Evolutionary conservation across 1,139 yeast species (phyloP).

Genomic region (Blastobotrys serpentis): DNA sequence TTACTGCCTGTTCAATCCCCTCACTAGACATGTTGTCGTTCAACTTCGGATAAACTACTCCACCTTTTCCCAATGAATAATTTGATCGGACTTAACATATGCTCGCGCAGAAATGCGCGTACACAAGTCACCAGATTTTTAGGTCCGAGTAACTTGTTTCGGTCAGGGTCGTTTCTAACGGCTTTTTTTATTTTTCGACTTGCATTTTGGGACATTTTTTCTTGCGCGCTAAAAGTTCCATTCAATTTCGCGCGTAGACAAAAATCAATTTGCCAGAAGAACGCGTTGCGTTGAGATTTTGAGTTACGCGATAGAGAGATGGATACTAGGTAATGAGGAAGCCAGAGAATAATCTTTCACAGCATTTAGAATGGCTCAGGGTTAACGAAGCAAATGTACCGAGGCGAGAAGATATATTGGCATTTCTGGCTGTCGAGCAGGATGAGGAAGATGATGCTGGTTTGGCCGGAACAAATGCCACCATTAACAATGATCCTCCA

Average conservation of each 20-base stretch:
- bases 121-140: neutral
- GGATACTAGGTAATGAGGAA: slow-evolving; percentile 10
- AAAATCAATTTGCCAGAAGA: neutral
- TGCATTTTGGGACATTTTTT: too few species aligned
- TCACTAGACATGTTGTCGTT: slow-evolving; percentile 15
- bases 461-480: neutral
- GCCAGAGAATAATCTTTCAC: slow-evolving; percentile 15
- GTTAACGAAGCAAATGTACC: slow-evolving; percentile 5
- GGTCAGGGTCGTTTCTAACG: too few species aligned
- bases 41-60: slow-evolving; percentile 4
- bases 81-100: too few species aligned
- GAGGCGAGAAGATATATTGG: neutral
- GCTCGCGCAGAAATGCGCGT: neutral
- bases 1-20: slow-evolving; percentile 33
- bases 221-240: too few species aligned
- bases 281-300: neutral
- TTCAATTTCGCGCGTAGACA: neutral
- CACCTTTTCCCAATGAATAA: neutral
- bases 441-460: slow-evolving; percentile 2
- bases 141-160: too few species aligned
- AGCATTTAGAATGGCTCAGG: slow-evolving; percentile 15
- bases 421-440: neutral
- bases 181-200: too few species aligned
- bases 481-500: too few species aligned
- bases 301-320: neutral